phyloP scores from a whole-genome alignment of 768 basidiomycete species.

The Mycena rosella region DNA sequence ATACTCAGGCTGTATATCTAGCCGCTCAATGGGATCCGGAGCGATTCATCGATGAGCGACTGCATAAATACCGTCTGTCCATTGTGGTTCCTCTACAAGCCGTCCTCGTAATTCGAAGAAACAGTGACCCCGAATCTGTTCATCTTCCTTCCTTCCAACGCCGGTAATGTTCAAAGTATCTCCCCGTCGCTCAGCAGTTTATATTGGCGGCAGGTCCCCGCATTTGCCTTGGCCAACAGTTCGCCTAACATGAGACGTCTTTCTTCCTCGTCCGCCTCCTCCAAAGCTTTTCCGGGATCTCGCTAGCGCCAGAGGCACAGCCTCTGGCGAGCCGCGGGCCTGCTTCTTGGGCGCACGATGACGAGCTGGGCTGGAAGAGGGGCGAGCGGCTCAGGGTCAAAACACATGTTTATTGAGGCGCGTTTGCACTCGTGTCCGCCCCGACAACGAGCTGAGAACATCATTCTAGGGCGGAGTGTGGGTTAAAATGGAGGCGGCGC shows the following conservation, averaged over 20 bases:
- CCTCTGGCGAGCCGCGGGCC: constrained; percentile 41
- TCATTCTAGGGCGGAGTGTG: too few species aligned
- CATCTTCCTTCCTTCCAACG: constrained; percentile 68
- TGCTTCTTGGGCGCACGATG: too few species aligned
- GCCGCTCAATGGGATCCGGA: constrained; percentile 72
- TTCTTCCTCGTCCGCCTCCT: constrained; percentile 73
- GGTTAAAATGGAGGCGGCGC: too few species aligned
- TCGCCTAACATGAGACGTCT: constrained; percentile 75
- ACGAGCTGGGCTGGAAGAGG: too few species aligned
- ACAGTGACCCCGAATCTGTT: constrained; percentile 36
- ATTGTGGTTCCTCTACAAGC: constrained; percentile 28
- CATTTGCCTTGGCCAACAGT: constrained; percentile 58
- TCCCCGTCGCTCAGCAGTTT: too few species aligned
- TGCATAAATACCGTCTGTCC: constrained; percentile 64
- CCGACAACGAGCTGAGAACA: too few species aligned
- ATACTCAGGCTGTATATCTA: too few species aligned
- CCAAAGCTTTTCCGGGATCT: constrained; percentile 64
- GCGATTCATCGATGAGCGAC: constrained; percentile 72
- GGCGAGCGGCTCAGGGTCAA: too few species aligned
- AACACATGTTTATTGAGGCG: too few species aligned
- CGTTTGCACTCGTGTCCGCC: too few species aligned
- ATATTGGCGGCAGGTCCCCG: too few species aligned
- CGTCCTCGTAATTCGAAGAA: neutral
- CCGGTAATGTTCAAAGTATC: too few species aligned
- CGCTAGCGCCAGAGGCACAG: constrained; percentile 60